Evolutionary conservation across 2,329 filamentous ascomycete species (phyloP).

Genomic region (Colletotrichum eremochloae): DNA sequence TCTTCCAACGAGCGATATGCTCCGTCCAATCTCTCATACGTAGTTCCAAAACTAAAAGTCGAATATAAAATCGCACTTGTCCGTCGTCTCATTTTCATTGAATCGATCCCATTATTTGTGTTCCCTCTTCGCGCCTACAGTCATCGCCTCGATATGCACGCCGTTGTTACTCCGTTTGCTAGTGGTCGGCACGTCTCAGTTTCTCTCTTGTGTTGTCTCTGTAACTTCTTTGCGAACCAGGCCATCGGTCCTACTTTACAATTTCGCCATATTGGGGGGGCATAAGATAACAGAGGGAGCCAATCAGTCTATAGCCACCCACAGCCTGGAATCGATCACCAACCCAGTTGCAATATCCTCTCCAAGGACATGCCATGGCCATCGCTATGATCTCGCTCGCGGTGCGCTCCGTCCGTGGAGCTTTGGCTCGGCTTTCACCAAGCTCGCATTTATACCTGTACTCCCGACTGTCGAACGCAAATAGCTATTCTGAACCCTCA

Average conservation of each 20-base stretch:
- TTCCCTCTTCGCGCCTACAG: not conserved
- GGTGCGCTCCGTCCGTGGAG: conserved; percentile 40
- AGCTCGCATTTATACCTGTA: conserved; percentile 12
- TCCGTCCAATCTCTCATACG: not conserved
- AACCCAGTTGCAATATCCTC: not conserved
- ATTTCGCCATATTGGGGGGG: not conserved
- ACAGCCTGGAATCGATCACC: not conserved
- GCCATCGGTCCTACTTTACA: not conserved
- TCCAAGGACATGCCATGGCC: conserved; percentile 15
- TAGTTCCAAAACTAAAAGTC: not conserved
- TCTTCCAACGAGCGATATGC: not conserved
- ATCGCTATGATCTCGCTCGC: conserved; percentile 39
- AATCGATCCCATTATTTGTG: not conserved
- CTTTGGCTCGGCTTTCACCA: conserved; percentile 38
- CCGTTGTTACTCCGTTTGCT: not conserved
- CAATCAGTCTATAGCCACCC: not conserved
- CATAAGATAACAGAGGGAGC: not conserved
- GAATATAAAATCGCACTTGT: not conserved
- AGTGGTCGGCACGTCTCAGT: not conserved
- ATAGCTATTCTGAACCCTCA: conserved; percentile 20
- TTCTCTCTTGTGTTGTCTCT: not conserved
- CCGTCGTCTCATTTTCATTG: not conserved
- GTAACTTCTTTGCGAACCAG: not conserved
- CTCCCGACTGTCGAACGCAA: conserved; percentile 25
- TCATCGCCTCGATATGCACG: not conserved